Evolutionary conservation across 73 alveolate species (phyloP).

Genomic region (Paramecium sexaurelia): DNA sequence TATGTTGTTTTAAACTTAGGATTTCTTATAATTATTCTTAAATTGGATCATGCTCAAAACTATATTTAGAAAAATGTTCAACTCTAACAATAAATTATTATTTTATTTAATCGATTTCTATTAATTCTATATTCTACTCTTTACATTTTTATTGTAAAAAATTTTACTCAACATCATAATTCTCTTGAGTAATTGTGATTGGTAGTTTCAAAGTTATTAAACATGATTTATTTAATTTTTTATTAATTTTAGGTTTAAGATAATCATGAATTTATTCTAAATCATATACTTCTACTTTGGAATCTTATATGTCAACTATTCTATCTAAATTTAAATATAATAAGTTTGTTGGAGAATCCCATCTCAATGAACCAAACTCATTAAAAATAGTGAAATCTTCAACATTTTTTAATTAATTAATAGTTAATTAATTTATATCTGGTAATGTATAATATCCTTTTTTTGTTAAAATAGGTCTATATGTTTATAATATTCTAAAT

Average conservation of each 20-base stretch:
- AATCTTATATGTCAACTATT: background rate
- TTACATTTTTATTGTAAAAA: background rate
- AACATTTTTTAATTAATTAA: background rate
- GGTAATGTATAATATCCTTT: background rate
- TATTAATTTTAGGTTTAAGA: background rate
- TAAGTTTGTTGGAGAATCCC: conserved; percentile 19
- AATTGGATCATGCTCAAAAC: background rate
- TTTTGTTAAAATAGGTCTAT: background rate
- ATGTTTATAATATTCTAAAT: background rate
- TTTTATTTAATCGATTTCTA: background rate
- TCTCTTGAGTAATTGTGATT: background rate
- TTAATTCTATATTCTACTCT: background rate
- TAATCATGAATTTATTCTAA: background rate
- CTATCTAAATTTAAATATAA: background rate
- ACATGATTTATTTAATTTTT: background rate
- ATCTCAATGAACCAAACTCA: background rate
- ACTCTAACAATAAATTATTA: background rate
- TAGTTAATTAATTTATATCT: background rate
- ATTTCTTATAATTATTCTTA: background rate
- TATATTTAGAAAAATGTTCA: background rate
- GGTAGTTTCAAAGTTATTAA: background rate
- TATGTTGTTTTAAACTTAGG: too few species aligned
- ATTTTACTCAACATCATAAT: background rate
- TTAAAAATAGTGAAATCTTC: background rate
- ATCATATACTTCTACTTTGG: background rate